Conservation (phyloP, 1,284 basidiomycete genomes). For the Melanopsichium pennsylvanicum region DNA sequence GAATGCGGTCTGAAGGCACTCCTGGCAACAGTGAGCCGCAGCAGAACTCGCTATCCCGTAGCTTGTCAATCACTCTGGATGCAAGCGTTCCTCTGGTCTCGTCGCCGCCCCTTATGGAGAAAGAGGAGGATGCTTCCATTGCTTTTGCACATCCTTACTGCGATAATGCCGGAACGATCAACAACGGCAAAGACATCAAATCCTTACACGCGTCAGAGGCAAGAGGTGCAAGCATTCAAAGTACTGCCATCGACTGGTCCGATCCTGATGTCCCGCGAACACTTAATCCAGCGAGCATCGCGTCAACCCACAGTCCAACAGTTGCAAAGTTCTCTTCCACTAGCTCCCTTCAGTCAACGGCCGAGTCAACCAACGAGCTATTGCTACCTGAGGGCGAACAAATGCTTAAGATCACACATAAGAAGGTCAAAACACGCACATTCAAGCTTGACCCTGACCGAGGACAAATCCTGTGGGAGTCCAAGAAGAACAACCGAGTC, state of each 20-base stretch:
- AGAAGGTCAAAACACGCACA: slow-evolving; percentile 78
- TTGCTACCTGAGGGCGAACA: slow-evolving; percentile 53
- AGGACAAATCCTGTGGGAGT: slow-evolving; percentile 84
- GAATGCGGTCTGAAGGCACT: slow-evolving; percentile 26
- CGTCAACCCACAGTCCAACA: background rate
- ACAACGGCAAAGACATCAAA: background rate
- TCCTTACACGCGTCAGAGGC: background rate
- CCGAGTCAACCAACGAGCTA: slow-evolving; percentile 2
- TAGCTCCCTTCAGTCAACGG: background rate
- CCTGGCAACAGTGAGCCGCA: background rate
- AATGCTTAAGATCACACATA: slow-evolving; percentile 88
- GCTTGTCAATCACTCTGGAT: slow-evolving; percentile 6
- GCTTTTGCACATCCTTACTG: background rate
- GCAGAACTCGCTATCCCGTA: slow-evolving; percentile 5
- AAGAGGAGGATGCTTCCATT: background rate
- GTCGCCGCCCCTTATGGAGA: slow-evolving; percentile 7
- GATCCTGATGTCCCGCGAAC: background rate
- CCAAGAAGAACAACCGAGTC: slow-evolving; percentile 76
- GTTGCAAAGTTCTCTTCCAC: background rate
- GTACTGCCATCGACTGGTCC: background rate
- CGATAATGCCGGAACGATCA: background rate
- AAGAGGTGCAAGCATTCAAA: background rate
- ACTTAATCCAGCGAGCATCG: background rate
- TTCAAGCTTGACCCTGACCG: slow-evolving; percentile 81
- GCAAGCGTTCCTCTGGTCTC: slow-evolving; percentile 6